Percentiles rank a stretch among this genome's conserved stretches.
Conservation (phyloP, 441 rosid species). For the Gossypium schwendimanii region DNA sequence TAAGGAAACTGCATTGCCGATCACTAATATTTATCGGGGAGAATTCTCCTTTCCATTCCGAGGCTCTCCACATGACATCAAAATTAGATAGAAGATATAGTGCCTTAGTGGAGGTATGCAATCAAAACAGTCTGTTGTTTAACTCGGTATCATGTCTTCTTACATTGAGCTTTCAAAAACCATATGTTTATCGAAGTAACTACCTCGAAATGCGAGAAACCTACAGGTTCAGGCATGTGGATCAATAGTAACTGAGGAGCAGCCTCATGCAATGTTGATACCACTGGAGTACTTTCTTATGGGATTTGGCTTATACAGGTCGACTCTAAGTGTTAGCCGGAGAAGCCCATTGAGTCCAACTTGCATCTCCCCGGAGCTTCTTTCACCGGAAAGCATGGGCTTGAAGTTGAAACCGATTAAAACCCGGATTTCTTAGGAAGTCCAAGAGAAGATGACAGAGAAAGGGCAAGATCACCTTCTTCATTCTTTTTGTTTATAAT, state of each 20-base stretch:
- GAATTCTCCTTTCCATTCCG: constrained; percentile 69
- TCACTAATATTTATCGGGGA: constrained; percentile 84
- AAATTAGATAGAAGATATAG: constrained; percentile 75
- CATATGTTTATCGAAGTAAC: background rate
- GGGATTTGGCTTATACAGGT: constrained; percentile 74
- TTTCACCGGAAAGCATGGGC: constrained; percentile 97
- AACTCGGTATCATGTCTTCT: background rate
- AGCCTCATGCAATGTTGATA: constrained; percentile 90
- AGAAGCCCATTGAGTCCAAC: constrained; percentile 80
- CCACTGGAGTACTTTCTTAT: constrained; percentile 83
- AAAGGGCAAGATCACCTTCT: background rate
- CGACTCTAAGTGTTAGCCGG: constrained; percentile 65
- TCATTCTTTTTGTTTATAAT: constrained; percentile 17
- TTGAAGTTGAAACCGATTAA: constrained; percentile 88
- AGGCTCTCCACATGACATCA: constrained; percentile 87
- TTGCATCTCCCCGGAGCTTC: constrained; percentile 83
- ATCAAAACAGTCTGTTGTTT: background rate
- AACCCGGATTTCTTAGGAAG: constrained; percentile 41
- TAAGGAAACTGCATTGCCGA: constrained; percentile 70
- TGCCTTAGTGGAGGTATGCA: constrained; percentile 88
- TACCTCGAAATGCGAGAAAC: background rate
- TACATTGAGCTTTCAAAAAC: background rate
- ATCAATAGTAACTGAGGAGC: constrained; percentile 92
- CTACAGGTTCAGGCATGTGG: constrained; percentile 93
- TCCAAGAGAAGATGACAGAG: constrained; percentile 15